Conservation (phyloP, 2,329 filamentous ascomycete species). For the Metarhizium brunneum region DNA sequence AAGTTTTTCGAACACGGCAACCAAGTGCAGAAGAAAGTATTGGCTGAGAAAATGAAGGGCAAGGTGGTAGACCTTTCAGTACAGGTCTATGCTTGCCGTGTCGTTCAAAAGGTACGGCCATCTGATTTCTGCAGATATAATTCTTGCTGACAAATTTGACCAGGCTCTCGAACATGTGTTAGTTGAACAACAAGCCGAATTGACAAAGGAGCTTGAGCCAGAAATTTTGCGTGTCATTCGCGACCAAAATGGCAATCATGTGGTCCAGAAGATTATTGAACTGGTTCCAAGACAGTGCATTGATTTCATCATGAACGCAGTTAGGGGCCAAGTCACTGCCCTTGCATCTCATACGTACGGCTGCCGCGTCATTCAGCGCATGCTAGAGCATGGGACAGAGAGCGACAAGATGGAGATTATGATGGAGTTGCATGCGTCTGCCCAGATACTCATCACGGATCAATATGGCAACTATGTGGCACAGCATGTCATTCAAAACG, state of each 20-base stretch:
- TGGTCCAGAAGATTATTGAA: slow-evolving; percentile 90
- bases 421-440: slow-evolving; percentile 66
- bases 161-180: slow-evolving; percentile 84
- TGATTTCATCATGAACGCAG: slow-evolving; percentile 74
- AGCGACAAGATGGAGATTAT: slow-evolving; percentile 64
- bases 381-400: slow-evolving; percentile 74
- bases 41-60: slow-evolving; percentile 81
- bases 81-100: slow-evolving; percentile 89
- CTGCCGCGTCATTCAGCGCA: slow-evolving; percentile 86
- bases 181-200: slow-evolving; percentile 77
- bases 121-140: neutral
- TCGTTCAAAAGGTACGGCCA: slow-evolving; percentile 73
- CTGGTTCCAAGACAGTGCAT: slow-evolving; percentile 67
- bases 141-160: slow-evolving; percentile 10
- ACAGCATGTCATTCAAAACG: slow-evolving; percentile 81
- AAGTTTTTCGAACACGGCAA: slow-evolving; percentile 96
- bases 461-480: slow-evolving; percentile 95
- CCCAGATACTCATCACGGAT: slow-evolving; percentile 66
- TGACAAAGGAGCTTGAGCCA: slow-evolving; percentile 74
- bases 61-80: slow-evolving; percentile 71
- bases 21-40: slow-evolving; percentile 79
- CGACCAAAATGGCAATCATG: slow-evolving; percentile 91
- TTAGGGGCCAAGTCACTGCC: slow-evolving; percentile 63
- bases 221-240: slow-evolving; percentile 70
- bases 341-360: slow-evolving; percentile 77